Evolutionary conservation across 768 basidiomycete species (phyloP).

Genomic region (Chalciporus chontae): DNA sequence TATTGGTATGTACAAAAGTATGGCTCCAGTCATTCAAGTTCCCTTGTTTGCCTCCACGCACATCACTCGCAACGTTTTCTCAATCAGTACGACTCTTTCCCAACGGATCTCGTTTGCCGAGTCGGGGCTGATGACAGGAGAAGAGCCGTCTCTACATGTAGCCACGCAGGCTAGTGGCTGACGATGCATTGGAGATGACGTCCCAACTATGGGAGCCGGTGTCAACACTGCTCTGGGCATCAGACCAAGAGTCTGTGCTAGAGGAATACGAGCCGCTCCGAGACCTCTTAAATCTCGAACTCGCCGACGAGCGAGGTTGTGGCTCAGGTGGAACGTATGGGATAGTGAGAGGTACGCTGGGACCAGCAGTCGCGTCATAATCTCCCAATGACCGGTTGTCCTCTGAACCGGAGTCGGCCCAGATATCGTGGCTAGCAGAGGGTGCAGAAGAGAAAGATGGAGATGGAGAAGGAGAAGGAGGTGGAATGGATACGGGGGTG

Average conservation of each 20-base stretch:
- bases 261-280: slow-evolving; percentile 16
- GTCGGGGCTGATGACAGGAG: no score
- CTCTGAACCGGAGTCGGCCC: slow-evolving; percentile 17
- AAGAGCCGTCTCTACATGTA: background rate
- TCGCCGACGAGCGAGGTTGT: background rate
- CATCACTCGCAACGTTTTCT: no score
- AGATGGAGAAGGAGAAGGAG: slow-evolving; percentile 19
- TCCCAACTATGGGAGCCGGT: slow-evolving; percentile 21
- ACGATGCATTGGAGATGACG: slow-evolving; percentile 18
- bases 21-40: no score
- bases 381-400: background rate
- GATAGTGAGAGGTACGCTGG: background rate
- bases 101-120: no score
- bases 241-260: slow-evolving; percentile 25
- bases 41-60: no score
- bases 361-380: background rate
- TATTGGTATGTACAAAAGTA: no score
- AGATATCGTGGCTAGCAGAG: slow-evolving; percentile 5
- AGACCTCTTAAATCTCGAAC: background rate
- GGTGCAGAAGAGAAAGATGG: slow-evolving; percentile 10
- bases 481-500: slow-evolving; percentile 10
- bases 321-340: background rate
- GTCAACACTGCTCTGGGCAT: slow-evolving; percentile 21
- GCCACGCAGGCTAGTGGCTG: background rate
- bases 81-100: no score